Evolutionary conservation across 495 filamentous ascomycete genomes (phyloP).

Genomic region (Lepraria neglecta): DNA sequence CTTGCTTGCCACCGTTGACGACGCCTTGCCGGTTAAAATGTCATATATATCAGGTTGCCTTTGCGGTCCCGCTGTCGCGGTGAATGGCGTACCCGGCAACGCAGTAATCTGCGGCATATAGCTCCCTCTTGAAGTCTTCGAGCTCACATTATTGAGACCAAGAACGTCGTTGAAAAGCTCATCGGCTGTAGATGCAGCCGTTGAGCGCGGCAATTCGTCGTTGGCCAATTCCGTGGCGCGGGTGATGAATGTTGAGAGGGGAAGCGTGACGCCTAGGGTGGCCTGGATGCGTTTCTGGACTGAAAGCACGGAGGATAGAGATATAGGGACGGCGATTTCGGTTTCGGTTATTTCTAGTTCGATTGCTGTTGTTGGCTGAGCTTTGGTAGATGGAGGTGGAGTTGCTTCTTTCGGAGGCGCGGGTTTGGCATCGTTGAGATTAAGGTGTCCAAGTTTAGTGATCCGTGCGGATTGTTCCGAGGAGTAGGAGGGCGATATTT

Average conservation of each 20-base stretch:
- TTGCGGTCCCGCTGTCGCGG: conserved; percentile 25
- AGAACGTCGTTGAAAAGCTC: conserved; percentile 87
- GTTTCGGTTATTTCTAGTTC: conserved; percentile 38
- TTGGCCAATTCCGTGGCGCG: conserved; percentile 82
- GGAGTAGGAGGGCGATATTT: conserved; percentile 61
- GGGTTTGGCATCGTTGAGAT: conserved; percentile 91
- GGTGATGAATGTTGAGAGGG: conserved; percentile 78
- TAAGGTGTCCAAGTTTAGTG: conserved; percentile 70
- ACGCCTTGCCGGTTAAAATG: conserved; percentile 52
- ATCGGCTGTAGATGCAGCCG: conserved; percentile 56
- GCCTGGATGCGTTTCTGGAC: conserved; percentile 73
- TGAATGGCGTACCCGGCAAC: conserved; percentile 36
- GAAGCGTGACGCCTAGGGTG: conserved; percentile 68
- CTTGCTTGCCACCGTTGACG: conserved; percentile 20
- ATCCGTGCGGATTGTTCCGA: conserved; percentile 62
- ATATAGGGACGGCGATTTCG: conserved; percentile 64
- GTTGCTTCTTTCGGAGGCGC: conserved; percentile 42
- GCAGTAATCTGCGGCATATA: conserved; percentile 72
- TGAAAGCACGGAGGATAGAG: conserved; percentile 66
- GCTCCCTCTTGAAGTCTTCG: conserved; percentile 47
- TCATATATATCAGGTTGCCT: conserved; percentile 66
- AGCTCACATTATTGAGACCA: conserved; percentile 57
- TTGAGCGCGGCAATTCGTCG: conserved; percentile 65
- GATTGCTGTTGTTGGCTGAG: conserved; percentile 35
- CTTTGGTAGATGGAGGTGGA: conserved; percentile 7